Conservation (phyloP, 768 basidiomycete species). For the Pleurotus pulmonarius region DNA sequence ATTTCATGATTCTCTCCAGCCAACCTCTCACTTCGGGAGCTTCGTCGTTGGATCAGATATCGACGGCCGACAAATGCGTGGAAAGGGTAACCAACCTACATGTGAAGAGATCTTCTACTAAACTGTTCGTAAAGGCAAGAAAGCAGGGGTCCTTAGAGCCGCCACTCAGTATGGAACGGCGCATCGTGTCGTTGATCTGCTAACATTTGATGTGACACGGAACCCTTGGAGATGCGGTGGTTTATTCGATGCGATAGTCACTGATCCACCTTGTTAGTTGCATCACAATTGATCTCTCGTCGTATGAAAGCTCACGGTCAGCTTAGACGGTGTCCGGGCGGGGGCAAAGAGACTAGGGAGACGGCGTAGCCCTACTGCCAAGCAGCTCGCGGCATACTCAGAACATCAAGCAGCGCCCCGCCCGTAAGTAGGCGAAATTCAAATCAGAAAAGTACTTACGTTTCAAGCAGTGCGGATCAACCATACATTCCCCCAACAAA, state of each 20-base stretch:
- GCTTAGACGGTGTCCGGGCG: slow-evolving; percentile 86
- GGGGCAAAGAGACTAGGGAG: slow-evolving; percentile 81
- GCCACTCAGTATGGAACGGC: slow-evolving; percentile 82
- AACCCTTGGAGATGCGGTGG: slow-evolving; percentile 88
- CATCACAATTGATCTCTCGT: background rate
- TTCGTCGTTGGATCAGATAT: slow-evolving; percentile 90
- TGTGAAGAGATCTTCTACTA: background rate
- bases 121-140: slow-evolving; percentile 25
- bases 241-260: slow-evolving; percentile 91
- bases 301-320: background rate
- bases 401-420: slow-evolving; percentile 34
- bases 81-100: slow-evolving; percentile 57
- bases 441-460: background rate
- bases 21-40: slow-evolving; percentile 85
- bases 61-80: slow-evolving; percentile 95
- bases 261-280: slow-evolving; percentile 86
- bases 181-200: slow-evolving; percentile 73
- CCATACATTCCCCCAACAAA: slow-evolving; percentile 87
- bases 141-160: slow-evolving; percentile 74
- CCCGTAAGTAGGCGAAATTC: slow-evolving; percentile 36
- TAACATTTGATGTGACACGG: slow-evolving; percentile 90
- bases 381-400: slow-evolving; percentile 30
- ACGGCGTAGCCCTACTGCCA: slow-evolving; percentile 44
- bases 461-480: slow-evolving; percentile 40
- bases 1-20: slow-evolving; percentile 37